Percentiles rank a stretch among this genome's conserved stretches.
Conservation (phyloP, 306 rosid species). For the Trifolium pratense region DNA sequence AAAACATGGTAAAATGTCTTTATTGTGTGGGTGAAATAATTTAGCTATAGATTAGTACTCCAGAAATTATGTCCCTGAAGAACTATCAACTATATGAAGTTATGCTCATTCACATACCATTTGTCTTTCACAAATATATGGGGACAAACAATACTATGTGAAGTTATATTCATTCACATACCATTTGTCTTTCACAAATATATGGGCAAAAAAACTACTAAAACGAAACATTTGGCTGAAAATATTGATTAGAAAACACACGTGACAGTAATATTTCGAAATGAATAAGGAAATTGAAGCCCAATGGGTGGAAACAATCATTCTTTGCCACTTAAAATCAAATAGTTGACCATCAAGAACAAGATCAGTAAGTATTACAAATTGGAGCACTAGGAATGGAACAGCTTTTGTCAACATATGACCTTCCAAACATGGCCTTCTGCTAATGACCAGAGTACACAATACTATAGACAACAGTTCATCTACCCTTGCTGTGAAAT, state of each 20-base stretch:
- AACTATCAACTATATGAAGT: too few species aligned
- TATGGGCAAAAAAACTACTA: neutral
- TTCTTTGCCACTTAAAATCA: conserved; percentile 6
- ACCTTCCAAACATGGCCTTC: conserved; percentile 30
- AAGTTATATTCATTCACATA: too few species aligned
- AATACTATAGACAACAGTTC: conserved; percentile 29
- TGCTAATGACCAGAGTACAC: conserved; percentile 17
- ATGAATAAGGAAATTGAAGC: conserved; percentile 15
- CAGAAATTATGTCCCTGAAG: neutral
- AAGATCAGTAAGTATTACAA: conserved; percentile 32
- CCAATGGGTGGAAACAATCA: neutral
- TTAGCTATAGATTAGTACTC: neutral
- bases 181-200: conserved; percentile 5
- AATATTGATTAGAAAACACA: neutral
- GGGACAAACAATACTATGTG: too few species aligned
- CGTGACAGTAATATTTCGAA: neutral
- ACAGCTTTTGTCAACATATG: conserved; percentile 24
- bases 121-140: too few species aligned
- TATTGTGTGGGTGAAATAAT: neutral
- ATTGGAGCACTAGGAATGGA: conserved; percentile 31
- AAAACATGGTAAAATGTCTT: neutral
- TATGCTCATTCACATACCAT: too few species aligned
- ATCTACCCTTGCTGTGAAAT: conserved; percentile 31
- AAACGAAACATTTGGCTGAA: conserved; percentile 5
- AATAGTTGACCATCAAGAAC: conserved; percentile 25